Base-by-base conservation (phyloP, 805 yeast genomes). In the Dipodascopsis tothii region DNA sequence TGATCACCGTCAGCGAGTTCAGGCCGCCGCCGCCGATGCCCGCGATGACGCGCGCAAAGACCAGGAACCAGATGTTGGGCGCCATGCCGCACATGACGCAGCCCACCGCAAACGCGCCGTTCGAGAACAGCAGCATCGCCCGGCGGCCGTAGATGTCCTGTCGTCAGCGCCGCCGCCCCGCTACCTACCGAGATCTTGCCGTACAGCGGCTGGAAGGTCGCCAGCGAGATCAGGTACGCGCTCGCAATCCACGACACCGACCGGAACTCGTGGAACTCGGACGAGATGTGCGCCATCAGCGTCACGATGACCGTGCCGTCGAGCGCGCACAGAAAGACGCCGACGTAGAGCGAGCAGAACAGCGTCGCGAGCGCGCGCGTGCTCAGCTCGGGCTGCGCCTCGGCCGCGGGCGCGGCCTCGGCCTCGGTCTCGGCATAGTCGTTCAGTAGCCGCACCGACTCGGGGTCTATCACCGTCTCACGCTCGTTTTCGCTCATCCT, bases 11-110 rank as follows among this genome's bases (percentile, higher is more conserved):
- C 53, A 85, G 66, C 0, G 88, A 73, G 42, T 80, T 77, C 57
- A 86, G 75, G 0, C 95, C 95, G 5, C 94, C 92, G n/a, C 94
- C 95, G 11, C 95, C 95, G 43, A 84, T 73, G 16, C 96, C 96
- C 20, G 94, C 80, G 40, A 86, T 69, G 49, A 84, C 79, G 53
- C 94, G 70, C 0, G 58, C 59, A 35, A 45, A 45, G n/a, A 56
- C 52, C 3, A 56, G 50, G 48, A 82, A 49, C 53, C 53, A 47
- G 7, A 49, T 9, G 3, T 43, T 43, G 6, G 51, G 48, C 4
- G 56, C 50, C n/a, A 48, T 20, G 1, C 83, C 88, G 46, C 78
- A 73, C 21, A 74, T 45, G n/a, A 69, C 51, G 56, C 78, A 74
- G 17, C 80, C 53, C 23, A 47, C 23, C 2, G 53, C 53, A 55